A percentile compares a stretch with the other conserved stretches of the same genome.
These are phyloP conservation scores for Musa itinerans DNA, from an alignment of 176 grass and related monocot species.

Conservation along the genomic window DNA sequence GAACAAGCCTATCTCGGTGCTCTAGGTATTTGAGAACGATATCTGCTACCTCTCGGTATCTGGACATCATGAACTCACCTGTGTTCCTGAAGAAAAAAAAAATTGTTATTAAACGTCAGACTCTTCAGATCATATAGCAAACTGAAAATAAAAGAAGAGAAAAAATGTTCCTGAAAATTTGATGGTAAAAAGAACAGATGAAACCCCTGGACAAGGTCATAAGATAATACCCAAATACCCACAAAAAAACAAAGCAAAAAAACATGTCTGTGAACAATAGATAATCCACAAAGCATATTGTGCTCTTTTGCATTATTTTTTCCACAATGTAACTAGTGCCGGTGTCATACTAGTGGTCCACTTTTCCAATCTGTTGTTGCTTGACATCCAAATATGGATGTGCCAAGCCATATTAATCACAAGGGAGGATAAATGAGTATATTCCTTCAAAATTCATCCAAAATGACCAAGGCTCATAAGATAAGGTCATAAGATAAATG, in stretches of 20 bases:
- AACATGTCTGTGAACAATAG: no score
- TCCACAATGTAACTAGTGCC: no score
- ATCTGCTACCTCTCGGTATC: constrained; percentile 98
- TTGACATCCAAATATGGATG: background rate
- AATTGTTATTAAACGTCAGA: constrained; percentile 19
- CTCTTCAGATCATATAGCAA: background rate
- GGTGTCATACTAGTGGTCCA: background rate
- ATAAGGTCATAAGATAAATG: no score
- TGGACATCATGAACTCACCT: constrained; percentile 99
- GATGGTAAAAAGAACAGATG: background rate
- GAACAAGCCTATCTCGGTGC: constrained; percentile 89
- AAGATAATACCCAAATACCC: background rate
- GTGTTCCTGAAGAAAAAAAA: constrained; percentile 58
- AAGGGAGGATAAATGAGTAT: background rate
- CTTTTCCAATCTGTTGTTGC: background rate
- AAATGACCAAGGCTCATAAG: background rate
- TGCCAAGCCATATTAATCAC: background rate
- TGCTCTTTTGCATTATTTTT: background rate
- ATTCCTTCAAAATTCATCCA: background rate
- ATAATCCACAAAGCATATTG: background rate
- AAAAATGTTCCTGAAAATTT: background rate
- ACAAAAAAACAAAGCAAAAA: background rate
- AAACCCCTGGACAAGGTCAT: background rate
- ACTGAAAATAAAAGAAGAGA: background rate
- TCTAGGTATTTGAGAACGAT: constrained; percentile 90